Percentiles rank a stretch among this genome's conserved stretches.
Conservation (phyloP, 305 asterid genomes). For the Solanum hybrid region DNA sequence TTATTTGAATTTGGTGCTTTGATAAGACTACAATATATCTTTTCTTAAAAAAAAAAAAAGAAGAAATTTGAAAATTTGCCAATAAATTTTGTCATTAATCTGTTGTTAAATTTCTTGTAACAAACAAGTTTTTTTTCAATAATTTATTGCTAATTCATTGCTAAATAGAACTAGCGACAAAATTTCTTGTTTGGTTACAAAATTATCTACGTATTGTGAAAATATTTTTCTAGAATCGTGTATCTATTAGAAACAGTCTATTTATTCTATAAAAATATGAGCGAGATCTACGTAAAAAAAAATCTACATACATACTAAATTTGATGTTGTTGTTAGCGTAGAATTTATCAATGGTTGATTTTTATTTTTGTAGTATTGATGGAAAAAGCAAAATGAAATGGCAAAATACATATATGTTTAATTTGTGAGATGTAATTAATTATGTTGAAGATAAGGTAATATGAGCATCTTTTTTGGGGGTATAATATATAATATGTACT, state of each 20-base stretch:
- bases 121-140: background rate
- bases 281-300: too few relatives aligned
- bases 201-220: background rate
- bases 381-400: background rate
- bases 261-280: too few relatives aligned
- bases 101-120: background rate
- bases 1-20: background rate
- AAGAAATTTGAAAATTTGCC: background rate
- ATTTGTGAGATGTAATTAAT: background rate
- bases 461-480: background rate
- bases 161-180: background rate
- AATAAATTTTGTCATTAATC: background rate
- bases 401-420: background rate
- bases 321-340: background rate
- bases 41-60: background rate
- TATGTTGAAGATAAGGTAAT: background rate
- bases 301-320: background rate
- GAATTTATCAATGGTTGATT: background rate
- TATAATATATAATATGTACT: background rate
- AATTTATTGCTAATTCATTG: background rate
- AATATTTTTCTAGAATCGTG: too few relatives aligned
- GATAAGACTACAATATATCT: background rate
- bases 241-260: background rate
- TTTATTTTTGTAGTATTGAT: too few relatives aligned
- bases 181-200: accelerated